Base-by-base conservation (phyloP, 345 rosid species). In the Melaleuca alternifolia region DNA sequence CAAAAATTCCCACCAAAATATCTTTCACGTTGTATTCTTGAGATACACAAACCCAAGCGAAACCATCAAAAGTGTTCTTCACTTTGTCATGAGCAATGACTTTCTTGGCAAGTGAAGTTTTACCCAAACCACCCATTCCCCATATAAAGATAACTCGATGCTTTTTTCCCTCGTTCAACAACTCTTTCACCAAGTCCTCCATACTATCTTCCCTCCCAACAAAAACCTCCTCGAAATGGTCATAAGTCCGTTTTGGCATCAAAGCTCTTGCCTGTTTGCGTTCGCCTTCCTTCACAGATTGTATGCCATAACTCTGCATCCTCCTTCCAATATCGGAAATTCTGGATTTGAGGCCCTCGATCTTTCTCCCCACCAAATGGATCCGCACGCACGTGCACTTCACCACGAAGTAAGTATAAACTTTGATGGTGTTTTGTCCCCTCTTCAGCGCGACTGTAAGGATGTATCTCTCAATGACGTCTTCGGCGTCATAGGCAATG, bases 111-210 rank as follows among this genome's bases (percentile, higher is more conserved):
- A 90, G 88, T 11, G 93, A 86, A 10, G 94, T 93, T 85, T 92
- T 93, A 3, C 94, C 93, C 20, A 90, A 71, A 21, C 94, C 94
- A 0, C 93, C 95, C 95, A 93, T 93, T 15, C 94, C 94, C 30
- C 90, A 90, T 2, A 93, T 62, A 1, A 86, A 85, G n/a, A 87
- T 87, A 81, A 89, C 87, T n/a, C 83, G 21, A 4, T 37, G 85
- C 41, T 83, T 3, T 24, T 88, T 88, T 61, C 83, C 87, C 46
- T 81, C 83, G 1, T 8, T 54, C 11, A 88, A 54, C 82, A 92
- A 71, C 59, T 87, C 14, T 2, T 85, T 51, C 28, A 91, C 90
- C 84, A 93, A 41, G 4, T 52, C 54, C 4, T 85, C 3, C 4
- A 87, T 79, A 10, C 83, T 89, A 21, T 83, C 30, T 57, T 90